phyloP scores from a whole-genome alignment of 1,139 yeast species.

The Groenewaldozyma auringiensis region DNA sequence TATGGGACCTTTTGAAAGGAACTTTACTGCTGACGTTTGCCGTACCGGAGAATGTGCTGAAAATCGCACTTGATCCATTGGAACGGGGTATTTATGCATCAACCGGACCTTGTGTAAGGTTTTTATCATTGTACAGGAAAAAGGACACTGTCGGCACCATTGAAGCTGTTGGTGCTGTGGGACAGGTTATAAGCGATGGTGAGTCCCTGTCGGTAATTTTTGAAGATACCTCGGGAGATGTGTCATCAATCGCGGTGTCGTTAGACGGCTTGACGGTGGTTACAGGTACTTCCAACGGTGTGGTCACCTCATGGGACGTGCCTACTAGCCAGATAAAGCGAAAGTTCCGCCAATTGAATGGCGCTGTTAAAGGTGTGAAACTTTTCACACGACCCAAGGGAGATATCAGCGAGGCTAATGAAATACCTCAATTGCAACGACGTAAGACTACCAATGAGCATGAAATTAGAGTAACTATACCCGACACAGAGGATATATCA shows the following conservation, averaged over 20 bases:
- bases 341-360: slow-evolving; percentile 46
- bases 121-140: slow-evolving; percentile 49
- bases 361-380: slow-evolving; percentile 3
- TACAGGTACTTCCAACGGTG: slow-evolving; percentile 69
- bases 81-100: slow-evolving; percentile 73
- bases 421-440: slow-evolving; percentile 25
- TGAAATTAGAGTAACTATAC: slow-evolving; percentile 16
- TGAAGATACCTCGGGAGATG: slow-evolving; percentile 26
- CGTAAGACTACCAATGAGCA: slow-evolving; percentile 18
- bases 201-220: slow-evolving; percentile 16
- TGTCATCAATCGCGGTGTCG: slow-evolving; percentile 52
- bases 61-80: slow-evolving; percentile 71
- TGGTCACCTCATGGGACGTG: slow-evolving; percentile 61
- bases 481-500: not conserved
- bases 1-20: slow-evolving; percentile 29
- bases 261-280: slow-evolving; percentile 69
- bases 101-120: slow-evolving; percentile 51
- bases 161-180: slow-evolving; percentile 54
- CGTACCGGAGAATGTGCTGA: slow-evolving; percentile 48
- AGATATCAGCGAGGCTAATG: slow-evolving; percentile 2
- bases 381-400: slow-evolving; percentile 4
- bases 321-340: slow-evolving; percentile 70
- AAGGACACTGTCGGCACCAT: slow-evolving; percentile 40
- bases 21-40: slow-evolving; percentile 63
- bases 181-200: slow-evolving; percentile 31